Evolutionary conservation across 108 stramenopile species (phyloP).

Genomic region (Thalassiosira profunda): DNA sequence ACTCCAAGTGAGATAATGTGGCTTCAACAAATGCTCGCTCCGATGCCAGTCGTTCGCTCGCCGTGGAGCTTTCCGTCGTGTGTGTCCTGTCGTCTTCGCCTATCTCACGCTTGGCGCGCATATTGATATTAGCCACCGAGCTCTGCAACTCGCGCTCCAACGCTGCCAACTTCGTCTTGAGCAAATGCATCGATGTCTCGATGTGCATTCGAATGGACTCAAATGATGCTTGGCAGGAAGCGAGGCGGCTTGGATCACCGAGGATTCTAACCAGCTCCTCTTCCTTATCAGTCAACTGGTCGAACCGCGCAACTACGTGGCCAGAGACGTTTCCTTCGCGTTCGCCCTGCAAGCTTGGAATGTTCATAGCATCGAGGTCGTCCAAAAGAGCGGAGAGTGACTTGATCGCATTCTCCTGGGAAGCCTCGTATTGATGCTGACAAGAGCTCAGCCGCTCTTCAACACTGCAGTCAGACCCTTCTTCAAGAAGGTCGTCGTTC

Average conservation of each 20-base stretch:
- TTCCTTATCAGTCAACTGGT: neutral
- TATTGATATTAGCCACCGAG: neutral
- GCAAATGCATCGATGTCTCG: neutral
- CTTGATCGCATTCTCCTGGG: constrained; percentile 4
- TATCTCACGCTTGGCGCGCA: neutral
- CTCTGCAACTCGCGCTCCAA: neutral
- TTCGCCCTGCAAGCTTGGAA: constrained; percentile 6
- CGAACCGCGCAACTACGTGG: neutral
- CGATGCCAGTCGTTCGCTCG: constrained; percentile 5
- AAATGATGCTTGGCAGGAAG: neutral
- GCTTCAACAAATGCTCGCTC: constrained; percentile 13
- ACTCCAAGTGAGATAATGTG: neutral
- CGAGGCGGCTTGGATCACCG: neutral
- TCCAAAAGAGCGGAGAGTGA: neutral
- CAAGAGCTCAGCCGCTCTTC: neutral
- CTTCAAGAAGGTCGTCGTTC: no score
- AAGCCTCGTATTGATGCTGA: constrained; percentile 3
- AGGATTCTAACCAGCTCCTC: neutral
- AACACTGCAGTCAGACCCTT: no score
- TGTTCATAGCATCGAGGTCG: neutral
- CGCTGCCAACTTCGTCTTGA: constrained; percentile 1
- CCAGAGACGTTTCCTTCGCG: neutral
- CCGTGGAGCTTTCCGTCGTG: constrained; percentile 5
- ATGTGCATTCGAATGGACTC: neutral
- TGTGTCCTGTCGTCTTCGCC: constrained; percentile 12